Conservation (phyloP, 208 protist species). For the Wallacemonas sp. region DNA sequence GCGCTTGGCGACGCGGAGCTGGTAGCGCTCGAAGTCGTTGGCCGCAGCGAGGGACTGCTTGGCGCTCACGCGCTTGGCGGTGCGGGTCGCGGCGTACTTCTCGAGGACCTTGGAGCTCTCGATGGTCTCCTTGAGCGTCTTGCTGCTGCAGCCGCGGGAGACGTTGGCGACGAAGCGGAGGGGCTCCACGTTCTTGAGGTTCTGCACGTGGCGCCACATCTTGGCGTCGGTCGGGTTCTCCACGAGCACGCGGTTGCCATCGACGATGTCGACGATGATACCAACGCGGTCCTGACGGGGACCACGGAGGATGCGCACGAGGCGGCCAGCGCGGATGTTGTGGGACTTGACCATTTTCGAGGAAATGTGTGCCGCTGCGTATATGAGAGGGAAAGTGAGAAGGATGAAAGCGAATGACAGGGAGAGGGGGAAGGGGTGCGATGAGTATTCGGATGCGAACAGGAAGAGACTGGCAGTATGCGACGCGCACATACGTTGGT, state of each 20-base stretch:
- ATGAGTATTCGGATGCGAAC: too few species aligned
- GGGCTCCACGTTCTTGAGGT: slow-evolving; percentile 87
- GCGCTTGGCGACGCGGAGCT: slow-evolving; percentile 89
- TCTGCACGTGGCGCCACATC: slow-evolving; percentile 92
- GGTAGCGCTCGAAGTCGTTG: slow-evolving; percentile 92
- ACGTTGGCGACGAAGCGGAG: slow-evolving; percentile 71
- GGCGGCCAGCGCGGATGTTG: slow-evolving; percentile 56
- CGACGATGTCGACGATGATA: slow-evolving; percentile 88
- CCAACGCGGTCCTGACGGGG: slow-evolving; percentile 65
- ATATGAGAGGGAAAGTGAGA: not conserved
- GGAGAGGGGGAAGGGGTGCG: too few species aligned
- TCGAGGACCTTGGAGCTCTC: slow-evolving; percentile 72
- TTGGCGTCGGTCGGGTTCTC: slow-evolving; percentile 89
- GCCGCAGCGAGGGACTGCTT: slow-evolving; percentile 83
- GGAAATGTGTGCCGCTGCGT: not conserved
- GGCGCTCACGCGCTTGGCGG: slow-evolving; percentile 68
- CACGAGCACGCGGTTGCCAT: slow-evolving; percentile 89
- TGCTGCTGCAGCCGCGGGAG: slow-evolving; percentile 71
- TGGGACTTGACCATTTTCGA: slow-evolving; percentile 59
- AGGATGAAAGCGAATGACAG: too few species aligned
- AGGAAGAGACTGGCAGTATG: too few species aligned
- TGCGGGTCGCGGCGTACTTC: slow-evolving; percentile 87
- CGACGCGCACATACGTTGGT: too few species aligned
- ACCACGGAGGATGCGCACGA: slow-evolving; percentile 64
- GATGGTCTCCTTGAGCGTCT: slow-evolving; percentile 77